These are phyloP conservation scores for Backusella circina DNA, from an alignment of 192 early-diverging fungal species.

Conservation along the genomic window DNA sequence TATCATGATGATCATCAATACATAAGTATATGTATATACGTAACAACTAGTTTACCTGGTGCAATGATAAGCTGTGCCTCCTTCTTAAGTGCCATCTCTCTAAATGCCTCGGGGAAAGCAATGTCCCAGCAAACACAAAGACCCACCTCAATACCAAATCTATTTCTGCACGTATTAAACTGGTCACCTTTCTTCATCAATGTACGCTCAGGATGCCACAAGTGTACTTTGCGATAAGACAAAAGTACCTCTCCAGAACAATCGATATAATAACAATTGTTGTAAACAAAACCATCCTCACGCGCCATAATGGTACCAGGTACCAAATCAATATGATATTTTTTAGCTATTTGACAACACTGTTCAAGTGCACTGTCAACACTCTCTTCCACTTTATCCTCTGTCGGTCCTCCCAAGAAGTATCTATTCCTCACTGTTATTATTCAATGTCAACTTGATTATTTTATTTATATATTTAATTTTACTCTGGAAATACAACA, in stretches of 20 bases:
- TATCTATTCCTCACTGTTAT: conserved; percentile 11
- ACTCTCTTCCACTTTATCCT: not conserved
- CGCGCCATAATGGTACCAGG: conserved; percentile 31
- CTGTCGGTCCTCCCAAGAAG: conserved; percentile 18
- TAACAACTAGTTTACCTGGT: not conserved
- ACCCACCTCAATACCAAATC: conserved; percentile 25
- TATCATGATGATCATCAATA: not conserved
- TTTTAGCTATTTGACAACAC: conserved; percentile 17
- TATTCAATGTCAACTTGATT: not conserved
- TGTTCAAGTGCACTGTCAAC: not conserved
- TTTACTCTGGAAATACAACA: conserved; percentile 35
- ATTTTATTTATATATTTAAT: not conserved
- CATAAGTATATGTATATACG: not conserved
- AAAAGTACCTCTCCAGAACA: conserved; percentile 18
- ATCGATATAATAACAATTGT: conserved; percentile 34
- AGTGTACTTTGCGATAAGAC: conserved; percentile 21
- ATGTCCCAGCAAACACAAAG: conserved; percentile 34
- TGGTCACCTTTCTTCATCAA: conserved; percentile 12
- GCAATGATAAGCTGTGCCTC: conserved; percentile 22
- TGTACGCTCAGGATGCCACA: conserved; percentile 26
- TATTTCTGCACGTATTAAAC: conserved; percentile 13
- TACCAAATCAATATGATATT: conserved; percentile 29
- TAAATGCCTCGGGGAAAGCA: conserved; percentile 23
- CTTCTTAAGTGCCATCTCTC: conserved; percentile 14
- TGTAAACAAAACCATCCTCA: conserved; percentile 12